phyloP scores from a whole-genome alignment of 2,329 filamentous ascomycete genomes.

The Pyricularia grisea region DNA sequence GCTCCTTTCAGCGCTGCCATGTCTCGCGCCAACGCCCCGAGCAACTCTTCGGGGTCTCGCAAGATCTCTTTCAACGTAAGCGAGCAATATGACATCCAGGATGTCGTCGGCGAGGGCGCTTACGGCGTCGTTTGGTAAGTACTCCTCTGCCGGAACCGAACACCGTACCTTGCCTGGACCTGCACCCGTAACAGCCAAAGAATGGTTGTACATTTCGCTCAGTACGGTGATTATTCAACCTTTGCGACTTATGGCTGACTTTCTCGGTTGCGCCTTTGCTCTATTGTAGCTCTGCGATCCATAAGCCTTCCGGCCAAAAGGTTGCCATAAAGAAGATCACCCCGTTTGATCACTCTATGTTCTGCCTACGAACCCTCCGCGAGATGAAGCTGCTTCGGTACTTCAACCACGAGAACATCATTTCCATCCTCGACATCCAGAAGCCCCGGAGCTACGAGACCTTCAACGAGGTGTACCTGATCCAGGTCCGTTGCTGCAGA shows the following conservation, averaged over 20 bases:
- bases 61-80: slow-evolving; percentile 99
- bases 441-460: slow-evolving; percentile 93
- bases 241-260: not conserved
- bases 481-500: slow-evolving; percentile 60
- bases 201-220: not conserved
- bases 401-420: slow-evolving; percentile 99
- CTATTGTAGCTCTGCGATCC: slow-evolving; percentile 71
- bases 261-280: not conserved
- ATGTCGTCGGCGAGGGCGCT: slow-evolving; percentile 96
- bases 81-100: slow-evolving; percentile 98
- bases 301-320: slow-evolving; percentile 97
- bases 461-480: slow-evolving; percentile 97
- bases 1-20: slow-evolving; percentile 23
- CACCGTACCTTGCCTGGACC: not conserved
- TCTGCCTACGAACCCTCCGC: slow-evolving; percentile 88
- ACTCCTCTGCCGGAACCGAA: not conserved
- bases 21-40: slow-evolving; percentile 44
- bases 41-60: slow-evolving; percentile 55
- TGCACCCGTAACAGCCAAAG: slow-evolving; percentile 4
- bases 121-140: slow-evolving; percentile 97
- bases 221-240: not conserved
- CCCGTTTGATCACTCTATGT: slow-evolving; percentile 98
- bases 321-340: slow-evolving; percentile 99
- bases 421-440: slow-evolving; percentile 98
- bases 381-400: slow-evolving; percentile 99